phyloP scores from a whole-genome alignment of 2,329 filamentous ascomycete species.

The Ramichloridium luteum region DNA sequence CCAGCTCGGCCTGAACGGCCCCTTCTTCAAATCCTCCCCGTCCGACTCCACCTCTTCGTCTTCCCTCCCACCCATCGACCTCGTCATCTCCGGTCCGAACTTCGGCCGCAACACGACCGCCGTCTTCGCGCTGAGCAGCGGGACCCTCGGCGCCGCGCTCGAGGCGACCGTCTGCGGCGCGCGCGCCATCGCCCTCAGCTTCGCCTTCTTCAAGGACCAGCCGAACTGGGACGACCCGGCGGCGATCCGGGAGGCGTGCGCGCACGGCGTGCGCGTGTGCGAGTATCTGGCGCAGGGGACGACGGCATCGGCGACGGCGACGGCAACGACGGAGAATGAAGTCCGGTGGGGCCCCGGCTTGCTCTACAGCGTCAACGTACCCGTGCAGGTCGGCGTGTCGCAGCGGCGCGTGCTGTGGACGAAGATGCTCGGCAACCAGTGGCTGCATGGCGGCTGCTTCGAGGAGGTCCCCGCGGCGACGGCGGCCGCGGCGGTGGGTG shows the following conservation, averaged over 20 bases:
- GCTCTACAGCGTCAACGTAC: conserved; percentile 86
- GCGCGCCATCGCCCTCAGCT: conserved; percentile 67
- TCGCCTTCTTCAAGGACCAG: conserved; percentile 79
- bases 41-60: conserved; percentile 4
- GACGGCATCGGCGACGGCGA: not conserved
- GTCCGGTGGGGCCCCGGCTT: conserved; percentile 42
- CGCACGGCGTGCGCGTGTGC: conserved; percentile 62
- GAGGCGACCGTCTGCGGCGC: conserved; percentile 37
- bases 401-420: conserved; percentile 67
- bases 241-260: conserved; percentile 65
- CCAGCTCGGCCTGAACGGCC: conserved; percentile 37
- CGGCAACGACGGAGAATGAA: too few relatives aligned
- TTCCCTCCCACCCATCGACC: conserved; percentile 24
- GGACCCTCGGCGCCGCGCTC: conserved; percentile 39
- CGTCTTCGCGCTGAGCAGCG: conserved; percentile 37
- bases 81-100: conserved; percentile 39
- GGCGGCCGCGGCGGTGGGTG: conserved; percentile 34
- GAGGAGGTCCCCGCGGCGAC: conserved; percentile 58
- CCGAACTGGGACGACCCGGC: conserved; percentile 55
- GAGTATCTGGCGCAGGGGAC: conserved; percentile 71
- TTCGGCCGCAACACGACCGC: conserved; percentile 40
- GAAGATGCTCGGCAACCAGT: conserved; percentile 79
- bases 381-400: conserved; percentile 62
- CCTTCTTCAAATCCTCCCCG: conserved; percentile 31
- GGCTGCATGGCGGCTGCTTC: conserved; percentile 76